phyloP scores from a whole-genome alignment of 495 filamentous ascomycete species.

The Penicillium paxilli region DNA sequence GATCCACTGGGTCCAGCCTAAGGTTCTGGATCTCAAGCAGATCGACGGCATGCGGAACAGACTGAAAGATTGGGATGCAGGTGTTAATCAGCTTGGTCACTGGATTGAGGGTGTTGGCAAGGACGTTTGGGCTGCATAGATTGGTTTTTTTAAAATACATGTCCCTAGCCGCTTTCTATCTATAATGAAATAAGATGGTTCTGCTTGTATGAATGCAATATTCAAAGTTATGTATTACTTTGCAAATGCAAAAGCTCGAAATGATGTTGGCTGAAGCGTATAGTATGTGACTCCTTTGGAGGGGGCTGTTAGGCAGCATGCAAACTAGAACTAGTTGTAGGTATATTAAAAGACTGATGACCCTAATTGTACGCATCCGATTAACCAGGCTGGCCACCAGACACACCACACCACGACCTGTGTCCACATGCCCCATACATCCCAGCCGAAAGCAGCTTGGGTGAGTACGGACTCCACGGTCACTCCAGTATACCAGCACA shows the following conservation, averaged over 20 bases:
- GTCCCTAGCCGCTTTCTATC: constrained; percentile 16
- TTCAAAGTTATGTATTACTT: no score
- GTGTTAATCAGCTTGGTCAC: constrained; percentile 90
- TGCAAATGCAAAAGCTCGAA: no score
- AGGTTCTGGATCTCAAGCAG: constrained; percentile 93
- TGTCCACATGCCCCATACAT: constrained; percentile 88
- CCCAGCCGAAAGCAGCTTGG: constrained; percentile 86
- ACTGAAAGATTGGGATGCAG: constrained; percentile 90
- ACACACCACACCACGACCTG: constrained; percentile 92
- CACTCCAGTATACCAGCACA: constrained; percentile 50
- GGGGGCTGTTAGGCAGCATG: no score
- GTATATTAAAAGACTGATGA: constrained; percentile 36
- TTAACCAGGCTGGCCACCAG: constrained; percentile 97
- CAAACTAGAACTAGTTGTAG: no score
- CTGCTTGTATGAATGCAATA: constrained; percentile 13
- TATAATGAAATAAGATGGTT: constrained; percentile 27
- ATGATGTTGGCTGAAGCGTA: no score
- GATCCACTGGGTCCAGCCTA: constrained; percentile 99
- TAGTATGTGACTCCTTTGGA: no score
- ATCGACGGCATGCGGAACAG: constrained; percentile 90
- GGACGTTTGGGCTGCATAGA: constrained; percentile 85
- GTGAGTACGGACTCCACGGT: constrained; percentile 59
- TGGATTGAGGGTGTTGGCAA: constrained; percentile 90
- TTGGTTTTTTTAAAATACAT: constrained; percentile 8
- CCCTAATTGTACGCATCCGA: constrained; percentile 55